These are phyloP conservation scores for Neonectria punicea DNA, from an alignment of 2,329 filamentous ascomycete species.

Conservation along the genomic window DNA sequence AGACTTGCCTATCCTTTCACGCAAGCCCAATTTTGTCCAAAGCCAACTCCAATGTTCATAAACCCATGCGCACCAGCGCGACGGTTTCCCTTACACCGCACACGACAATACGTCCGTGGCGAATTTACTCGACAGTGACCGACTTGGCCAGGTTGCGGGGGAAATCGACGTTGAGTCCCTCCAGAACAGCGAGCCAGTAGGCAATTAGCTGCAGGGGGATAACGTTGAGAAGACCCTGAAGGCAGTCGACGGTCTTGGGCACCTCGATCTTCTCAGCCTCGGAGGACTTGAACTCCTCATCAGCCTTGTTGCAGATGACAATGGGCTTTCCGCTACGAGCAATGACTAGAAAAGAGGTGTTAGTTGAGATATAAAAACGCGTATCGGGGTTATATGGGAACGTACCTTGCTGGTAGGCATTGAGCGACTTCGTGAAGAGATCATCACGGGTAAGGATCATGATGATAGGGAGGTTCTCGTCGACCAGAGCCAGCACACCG, in stretches of 20 bases:
- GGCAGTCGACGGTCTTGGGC: conserved; percentile 91
- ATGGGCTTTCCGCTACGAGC: conserved; percentile 96
- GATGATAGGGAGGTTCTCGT: conserved; percentile 98
- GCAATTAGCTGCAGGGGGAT: conserved; percentile 97
- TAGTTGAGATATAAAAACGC: conserved; percentile 22
- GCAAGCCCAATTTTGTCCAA: conserved; percentile 43
- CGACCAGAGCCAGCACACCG: conserved; percentile 94
- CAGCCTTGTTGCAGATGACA: conserved; percentile 94
- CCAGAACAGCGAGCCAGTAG: conserved; percentile 97
- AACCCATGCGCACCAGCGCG: conserved; percentile 33
- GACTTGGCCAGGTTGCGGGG: conserved; percentile 98
- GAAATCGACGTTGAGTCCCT: conserved; percentile 98
- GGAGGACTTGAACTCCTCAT: conserved; percentile 87
- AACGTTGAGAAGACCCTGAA: conserved; percentile 98
- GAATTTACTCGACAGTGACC: conserved; percentile 91
- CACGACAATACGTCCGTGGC: conserved; percentile 24
- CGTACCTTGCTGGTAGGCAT: conserved; percentile 96
- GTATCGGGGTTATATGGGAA: conserved; percentile 19
- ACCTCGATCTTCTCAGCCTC: conserved; percentile 98
- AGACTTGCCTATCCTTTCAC: conserved; percentile 36
- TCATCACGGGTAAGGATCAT: conserved; percentile 98
- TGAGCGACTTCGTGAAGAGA: conserved; percentile 98
- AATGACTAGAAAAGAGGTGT: conserved; percentile 71
- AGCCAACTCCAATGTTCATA: conserved; percentile 45
- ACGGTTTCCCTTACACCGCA: conserved; percentile 38